phyloP scores from a whole-genome alignment of 805 yeast genomes.

The Metschnikowia aberdeeniae region DNA sequence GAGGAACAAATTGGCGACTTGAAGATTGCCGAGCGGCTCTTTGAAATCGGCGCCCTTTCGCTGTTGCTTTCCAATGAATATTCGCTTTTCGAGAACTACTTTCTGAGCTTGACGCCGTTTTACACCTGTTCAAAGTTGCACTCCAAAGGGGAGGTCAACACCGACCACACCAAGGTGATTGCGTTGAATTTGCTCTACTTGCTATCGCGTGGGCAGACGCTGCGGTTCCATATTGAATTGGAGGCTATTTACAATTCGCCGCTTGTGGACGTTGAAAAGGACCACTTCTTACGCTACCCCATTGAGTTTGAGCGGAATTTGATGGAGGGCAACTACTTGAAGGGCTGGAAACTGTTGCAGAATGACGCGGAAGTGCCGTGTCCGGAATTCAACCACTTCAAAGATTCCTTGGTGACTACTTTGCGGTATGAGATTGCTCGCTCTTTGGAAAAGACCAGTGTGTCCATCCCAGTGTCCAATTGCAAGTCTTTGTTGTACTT shows the following conservation, averaged over 20 bases:
- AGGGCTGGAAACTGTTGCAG: slow-evolving; percentile 75
- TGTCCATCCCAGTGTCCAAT: slow-evolving; percentile 71
- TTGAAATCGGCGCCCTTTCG: slow-evolving; percentile 85
- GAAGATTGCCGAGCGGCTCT: slow-evolving; percentile 70
- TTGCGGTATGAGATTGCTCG: slow-evolving; percentile 83
- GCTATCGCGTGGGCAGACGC: slow-evolving; percentile 78
- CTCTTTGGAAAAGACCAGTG: slow-evolving; percentile 77
- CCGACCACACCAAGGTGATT: slow-evolving; percentile 55
- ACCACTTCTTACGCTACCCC: slow-evolving; percentile 72
- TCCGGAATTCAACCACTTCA: slow-evolving; percentile 75
- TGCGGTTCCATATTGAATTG: slow-evolving; percentile 85
- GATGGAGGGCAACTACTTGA: slow-evolving; percentile 94
- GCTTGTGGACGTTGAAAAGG: slow-evolving; percentile 58
- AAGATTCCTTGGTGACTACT: slow-evolving; percentile 68
- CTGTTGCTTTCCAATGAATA: slow-evolving; percentile 63
- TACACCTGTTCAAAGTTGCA: slow-evolving; percentile 51
- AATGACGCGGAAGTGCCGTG: slow-evolving; percentile 53
- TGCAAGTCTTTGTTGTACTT: slow-evolving; percentile 78
- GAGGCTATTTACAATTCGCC: slow-evolving; percentile 59
- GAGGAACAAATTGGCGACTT: slow-evolving; percentile 57
- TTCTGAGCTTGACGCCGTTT: slow-evolving; percentile 73
- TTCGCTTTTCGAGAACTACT: slow-evolving; percentile 64
- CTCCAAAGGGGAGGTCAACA: slow-evolving; percentile 25
- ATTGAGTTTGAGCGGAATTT: slow-evolving; percentile 87
- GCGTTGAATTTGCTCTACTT: slow-evolving; percentile 73